Percentiles rank a stretch among this genome's conserved stretches.
Conservation (phyloP, 1,284 basidiomycete species). For the Butyriboletus appendiculatus region DNA sequence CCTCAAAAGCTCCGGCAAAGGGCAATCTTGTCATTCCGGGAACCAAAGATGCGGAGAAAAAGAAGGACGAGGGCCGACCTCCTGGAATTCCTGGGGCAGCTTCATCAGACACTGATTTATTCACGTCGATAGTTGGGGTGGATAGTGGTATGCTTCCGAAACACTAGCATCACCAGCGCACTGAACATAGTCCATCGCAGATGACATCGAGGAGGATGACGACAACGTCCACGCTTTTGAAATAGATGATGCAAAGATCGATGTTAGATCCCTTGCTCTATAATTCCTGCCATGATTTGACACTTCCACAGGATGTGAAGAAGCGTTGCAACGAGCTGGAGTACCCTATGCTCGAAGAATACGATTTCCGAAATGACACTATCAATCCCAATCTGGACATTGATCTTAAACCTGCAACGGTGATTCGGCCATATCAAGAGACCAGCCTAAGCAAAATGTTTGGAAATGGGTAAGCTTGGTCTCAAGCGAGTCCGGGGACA, state of each 20-base stretch:
- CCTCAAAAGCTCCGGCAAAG: constrained; percentile 78
- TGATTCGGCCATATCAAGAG: constrained; percentile 96
- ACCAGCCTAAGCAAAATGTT: constrained; percentile 98
- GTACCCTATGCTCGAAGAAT: constrained; percentile 96
- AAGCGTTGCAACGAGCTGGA: constrained; percentile 93
- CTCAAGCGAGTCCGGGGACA: background rate
- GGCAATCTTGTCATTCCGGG: constrained; percentile 86
- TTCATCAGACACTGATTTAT: constrained; percentile 69
- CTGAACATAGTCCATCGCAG: constrained; percentile 41
- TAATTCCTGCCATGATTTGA: background rate
- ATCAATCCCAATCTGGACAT: constrained; percentile 95
- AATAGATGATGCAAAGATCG: constrained; percentile 89
- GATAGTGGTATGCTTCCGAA: constrained; percentile 65
- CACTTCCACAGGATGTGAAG: constrained; percentile 73
- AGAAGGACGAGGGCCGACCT: constrained; percentile 53
- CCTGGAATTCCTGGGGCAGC: constrained; percentile 35
- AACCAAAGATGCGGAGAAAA: constrained; percentile 70
- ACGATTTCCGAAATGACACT: constrained; percentile 96
- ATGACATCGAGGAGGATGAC: constrained; percentile 95
- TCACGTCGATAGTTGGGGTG: constrained; percentile 91
- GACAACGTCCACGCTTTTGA: constrained; percentile 96
- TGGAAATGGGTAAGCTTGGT: constrained; percentile 79
- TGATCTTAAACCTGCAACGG: constrained; percentile 94
- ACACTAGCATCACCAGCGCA: background rate
- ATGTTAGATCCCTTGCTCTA: constrained; percentile 50